Base-by-base conservation (phyloP, 768 basidiomycete genomes). In the Austroboletus festivus region DNA sequence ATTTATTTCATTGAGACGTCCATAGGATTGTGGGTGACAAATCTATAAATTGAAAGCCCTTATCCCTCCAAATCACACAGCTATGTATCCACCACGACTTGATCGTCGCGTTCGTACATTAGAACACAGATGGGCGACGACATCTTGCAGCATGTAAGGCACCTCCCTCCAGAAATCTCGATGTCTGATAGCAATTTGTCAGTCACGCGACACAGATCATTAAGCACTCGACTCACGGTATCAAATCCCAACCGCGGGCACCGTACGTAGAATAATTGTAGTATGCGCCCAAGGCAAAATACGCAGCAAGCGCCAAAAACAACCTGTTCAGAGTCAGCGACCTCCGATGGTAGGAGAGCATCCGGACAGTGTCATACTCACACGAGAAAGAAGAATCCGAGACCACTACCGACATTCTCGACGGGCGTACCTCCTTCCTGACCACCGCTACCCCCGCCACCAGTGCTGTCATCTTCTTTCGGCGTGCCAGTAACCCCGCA, bases 371-470 rank as follows among this genome's bases (percentile, higher is more conserved):
- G n/a, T n/a, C 5, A 16, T 8, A 65, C 88, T 65, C 65, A 88
- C 89, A 91, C 72, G 24, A 91, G 72, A 74, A 93, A 88, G 73
- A 93, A 93, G 78, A 87, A 92, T 3, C 89, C 86, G n/a, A 94
- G 71, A 20, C 85, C 88, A 65, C 83, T 89, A 4, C 84, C 86
- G 21, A 80, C 76, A 42, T 58, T 69, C 54, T 75, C 68, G 35
- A 68, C 64, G 3, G 72, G 62, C 30, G 64, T 59, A 23, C 62
- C 51, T 52, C 37, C 59, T 44, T 49, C 63, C n/a, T 51, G 50
- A 1, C 47, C 51, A 10, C 44, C 54, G 1, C 44, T 58, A n/a
- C 26, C 60, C 1, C 54, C 48, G 11, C 52, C 51, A 26, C 42
- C 46, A 33, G 54, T 58, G 4, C 61, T 46, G 5, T 62, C 68